phyloP scores from a whole-genome alignment of 169 alveolate species.

The Perkinsus marinus region DNA sequence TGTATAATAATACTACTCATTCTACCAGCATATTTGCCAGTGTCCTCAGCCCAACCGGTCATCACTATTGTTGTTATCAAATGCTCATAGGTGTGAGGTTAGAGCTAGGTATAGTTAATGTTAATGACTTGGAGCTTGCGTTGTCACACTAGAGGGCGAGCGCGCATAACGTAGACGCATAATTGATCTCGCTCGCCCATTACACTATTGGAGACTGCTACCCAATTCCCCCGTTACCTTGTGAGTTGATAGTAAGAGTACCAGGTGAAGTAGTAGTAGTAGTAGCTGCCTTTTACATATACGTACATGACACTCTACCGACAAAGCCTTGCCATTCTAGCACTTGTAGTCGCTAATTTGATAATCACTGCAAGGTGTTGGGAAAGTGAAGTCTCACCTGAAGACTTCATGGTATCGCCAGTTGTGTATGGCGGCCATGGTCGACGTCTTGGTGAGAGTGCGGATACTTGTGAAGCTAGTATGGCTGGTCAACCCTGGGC shows the following conservation, averaged over 20 bases:
- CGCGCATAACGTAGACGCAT: background rate
- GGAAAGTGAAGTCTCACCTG: background rate
- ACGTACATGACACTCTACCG: background rate
- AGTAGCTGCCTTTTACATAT: too few relatives aligned
- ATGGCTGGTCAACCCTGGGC: background rate
- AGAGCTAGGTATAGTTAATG: too few relatives aligned
- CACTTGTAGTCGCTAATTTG: background rate
- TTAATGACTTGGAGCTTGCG: too few relatives aligned
- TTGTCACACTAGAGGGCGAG: background rate
- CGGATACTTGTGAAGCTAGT: background rate
- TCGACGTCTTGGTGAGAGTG: background rate
- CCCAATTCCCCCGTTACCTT: background rate
- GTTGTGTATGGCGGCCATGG: background rate
- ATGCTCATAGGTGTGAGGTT: too few relatives aligned
- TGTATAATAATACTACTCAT: too few relatives aligned
- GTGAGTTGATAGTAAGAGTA: background rate
- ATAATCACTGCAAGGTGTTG: background rate
- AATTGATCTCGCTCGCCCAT: background rate
- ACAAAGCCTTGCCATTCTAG: background rate
- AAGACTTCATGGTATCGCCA: background rate
- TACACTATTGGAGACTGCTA: background rate
- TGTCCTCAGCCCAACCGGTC: too few relatives aligned
- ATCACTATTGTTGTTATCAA: too few relatives aligned
- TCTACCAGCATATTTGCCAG: too few relatives aligned
- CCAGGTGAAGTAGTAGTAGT: too few relatives aligned